Evolutionary conservation across 805 yeast species (phyloP), one percentile per base, ranked within the genome.

Genomic region (Candida koratica): DNA sequence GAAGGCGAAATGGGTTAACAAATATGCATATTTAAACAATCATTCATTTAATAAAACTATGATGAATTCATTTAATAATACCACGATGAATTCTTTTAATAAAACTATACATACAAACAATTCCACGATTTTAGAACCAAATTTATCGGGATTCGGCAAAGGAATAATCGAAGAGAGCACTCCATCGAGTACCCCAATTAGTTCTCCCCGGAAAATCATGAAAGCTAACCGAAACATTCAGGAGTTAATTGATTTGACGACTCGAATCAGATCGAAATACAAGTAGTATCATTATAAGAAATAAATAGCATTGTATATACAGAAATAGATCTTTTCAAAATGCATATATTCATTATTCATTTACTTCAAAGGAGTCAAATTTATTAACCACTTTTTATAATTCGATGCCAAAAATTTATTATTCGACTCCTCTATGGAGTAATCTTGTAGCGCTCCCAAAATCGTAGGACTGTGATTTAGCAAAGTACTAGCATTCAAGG

Each of bases 161-260:
- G 69, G 67, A 4, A 55, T 64, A 2, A 41, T 61, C 1, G 68
- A 59, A 37, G 68, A 60, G 36, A 62, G 69, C 36, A 60, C 68
- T 0, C 69, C 69, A 4, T 46, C 47, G 25, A 52, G 47, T 7
- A 60, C 68, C 0, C 69, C 69, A 4, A 46, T 47, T 25, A 52
- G 47, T 7, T 55, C 67, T 2, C 66, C 63, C 3, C 46, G 44
- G 20, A 34, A 37, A 22, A 26, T 41, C 19, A 33, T 20, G 4
- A 39, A 39, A 11, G 47, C 48, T 16, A 39, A 34, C 12, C 35
- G 25, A 26, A 39, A 25, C 25, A 22, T 44, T 9, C 43, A 38
- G 30, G 38, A 35, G 32, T 36, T 42, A 10, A 38, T 41, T 6
- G 45, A 40, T 17, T 37, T 44, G 25, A 42, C 48, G 3, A 33